Conservation (phyloP, 768 basidiomycete genomes). For the Exidia glandulosa region DNA sequence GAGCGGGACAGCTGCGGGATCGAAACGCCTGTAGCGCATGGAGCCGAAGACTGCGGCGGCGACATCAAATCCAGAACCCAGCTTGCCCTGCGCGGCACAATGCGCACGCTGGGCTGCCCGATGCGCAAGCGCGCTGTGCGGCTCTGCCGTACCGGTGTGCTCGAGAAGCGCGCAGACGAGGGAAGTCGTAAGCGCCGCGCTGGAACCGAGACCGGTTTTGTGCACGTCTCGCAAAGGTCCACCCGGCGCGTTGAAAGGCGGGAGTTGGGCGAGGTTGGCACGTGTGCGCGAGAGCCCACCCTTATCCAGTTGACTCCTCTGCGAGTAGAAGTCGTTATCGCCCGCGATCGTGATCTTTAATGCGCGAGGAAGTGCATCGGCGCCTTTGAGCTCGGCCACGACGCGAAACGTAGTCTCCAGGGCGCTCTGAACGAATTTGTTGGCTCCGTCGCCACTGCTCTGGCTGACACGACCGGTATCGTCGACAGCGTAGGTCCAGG, state of each 20-base stretch:
- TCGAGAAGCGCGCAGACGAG: slow-evolving; percentile 77
- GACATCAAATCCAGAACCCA: slow-evolving; percentile 96
- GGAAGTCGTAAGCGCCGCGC: slow-evolving; percentile 93
- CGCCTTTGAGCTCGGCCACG: slow-evolving; percentile 46
- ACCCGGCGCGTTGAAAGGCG: slow-evolving; percentile 64
- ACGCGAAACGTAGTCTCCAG: slow-evolving; percentile 67
- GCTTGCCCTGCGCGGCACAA: slow-evolving; percentile 94
- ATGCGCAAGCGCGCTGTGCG: slow-evolving; percentile 54
- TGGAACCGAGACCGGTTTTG: slow-evolving; percentile 96
- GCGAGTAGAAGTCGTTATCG: slow-evolving; percentile 98
- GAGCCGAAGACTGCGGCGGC: slow-evolving; percentile 90
- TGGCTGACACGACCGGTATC: neutral
- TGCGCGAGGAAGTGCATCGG: slow-evolving; percentile 34
- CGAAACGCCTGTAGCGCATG: slow-evolving; percentile 84
- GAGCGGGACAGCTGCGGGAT: slow-evolving; percentile 60
- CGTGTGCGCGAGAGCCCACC: slow-evolving; percentile 51
- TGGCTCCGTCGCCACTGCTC: slow-evolving; percentile 20
- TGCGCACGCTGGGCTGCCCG: slow-evolving; percentile 92
- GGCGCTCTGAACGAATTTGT: slow-evolving; percentile 90
- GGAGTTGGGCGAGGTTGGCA: slow-evolving; percentile 52
- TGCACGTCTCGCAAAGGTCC: slow-evolving; percentile 72
- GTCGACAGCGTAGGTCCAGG: slow-evolving; percentile 59
- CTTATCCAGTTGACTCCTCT: slow-evolving; percentile 66
- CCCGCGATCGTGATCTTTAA: slow-evolving; percentile 77
- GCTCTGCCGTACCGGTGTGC: slow-evolving; percentile 41